phyloP scores from a whole-genome alignment of 2,329 filamentous ascomycete genomes.

The Aphanoascus verrucosus region DNA sequence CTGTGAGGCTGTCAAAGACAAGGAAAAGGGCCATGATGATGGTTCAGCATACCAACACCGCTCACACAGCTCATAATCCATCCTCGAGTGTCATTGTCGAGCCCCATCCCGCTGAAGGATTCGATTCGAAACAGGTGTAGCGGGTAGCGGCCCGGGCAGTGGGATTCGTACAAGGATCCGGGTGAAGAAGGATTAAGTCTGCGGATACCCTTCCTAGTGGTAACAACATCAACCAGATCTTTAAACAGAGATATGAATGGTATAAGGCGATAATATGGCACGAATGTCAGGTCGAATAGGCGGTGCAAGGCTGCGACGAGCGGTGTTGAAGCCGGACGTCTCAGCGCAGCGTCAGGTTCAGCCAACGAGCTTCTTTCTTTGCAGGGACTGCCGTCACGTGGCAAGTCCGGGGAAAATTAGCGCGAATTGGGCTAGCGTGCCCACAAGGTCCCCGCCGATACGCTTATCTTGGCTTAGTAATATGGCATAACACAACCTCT shows the following conservation, averaged over 20 bases:
- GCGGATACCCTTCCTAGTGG: too few relatives aligned
- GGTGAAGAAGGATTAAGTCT: too few relatives aligned
- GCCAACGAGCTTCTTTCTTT: not conserved
- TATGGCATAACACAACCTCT: not conserved
- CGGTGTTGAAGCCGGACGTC: not conserved
- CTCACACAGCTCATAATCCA: slow-evolving; percentile 84
- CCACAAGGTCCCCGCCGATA: slow-evolving; percentile 17
- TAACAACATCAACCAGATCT: too few relatives aligned
- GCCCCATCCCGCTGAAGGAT: slow-evolving; percentile 8
- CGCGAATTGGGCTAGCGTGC: slow-evolving; percentile 11
- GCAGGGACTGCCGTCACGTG: not conserved
- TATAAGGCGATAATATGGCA: not conserved
- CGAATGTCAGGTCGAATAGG: not conserved
- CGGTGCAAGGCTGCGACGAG: not conserved
- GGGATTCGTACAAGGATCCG: not conserved
- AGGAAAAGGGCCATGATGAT: not conserved
- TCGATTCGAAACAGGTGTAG: not conserved
- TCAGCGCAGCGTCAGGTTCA: not conserved
- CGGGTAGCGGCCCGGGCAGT: not conserved
- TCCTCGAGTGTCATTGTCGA: slow-evolving; percentile 71
- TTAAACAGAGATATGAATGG: too few relatives aligned
- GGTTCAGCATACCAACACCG: slow-evolving; percentile 52
- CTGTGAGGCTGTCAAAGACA: not conserved
- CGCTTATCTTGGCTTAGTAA: not conserved
- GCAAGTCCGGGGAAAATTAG: not conserved